Conservation (phyloP, 441 rosid species). For the Arabidopsis lyrata region DNA sequence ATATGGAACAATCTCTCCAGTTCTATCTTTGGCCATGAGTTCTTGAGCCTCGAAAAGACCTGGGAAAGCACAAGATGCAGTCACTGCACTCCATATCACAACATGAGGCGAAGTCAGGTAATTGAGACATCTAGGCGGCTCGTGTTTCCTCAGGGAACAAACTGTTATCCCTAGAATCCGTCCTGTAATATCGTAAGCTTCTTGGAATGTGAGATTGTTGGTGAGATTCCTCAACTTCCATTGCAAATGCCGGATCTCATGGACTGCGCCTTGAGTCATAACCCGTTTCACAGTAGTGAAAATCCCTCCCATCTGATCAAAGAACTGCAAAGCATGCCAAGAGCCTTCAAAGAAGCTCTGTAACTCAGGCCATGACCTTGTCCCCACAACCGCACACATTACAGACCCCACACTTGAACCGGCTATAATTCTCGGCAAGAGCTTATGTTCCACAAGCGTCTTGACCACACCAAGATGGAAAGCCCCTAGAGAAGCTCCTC, state of each 20-base stretch:
- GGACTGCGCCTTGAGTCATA: slow-evolving; percentile 86
- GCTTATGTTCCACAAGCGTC: slow-evolving; percentile 85
- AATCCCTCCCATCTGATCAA: slow-evolving; percentile 91
- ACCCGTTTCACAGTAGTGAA: slow-evolving; percentile 81
- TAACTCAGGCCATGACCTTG: slow-evolving; percentile 95
- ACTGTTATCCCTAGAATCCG: slow-evolving; percentile 91
- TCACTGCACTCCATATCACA: slow-evolving; percentile 98
- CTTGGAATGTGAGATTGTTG: slow-evolving; percentile 94
- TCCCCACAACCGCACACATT: slow-evolving; percentile 82
- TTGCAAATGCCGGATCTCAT: slow-evolving; percentile 85
- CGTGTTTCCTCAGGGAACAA: slow-evolving; percentile 95
- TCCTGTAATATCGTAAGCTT: slow-evolving; percentile 96
- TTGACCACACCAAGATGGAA: slow-evolving; percentile 90
- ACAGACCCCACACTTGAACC: slow-evolving; percentile 96
- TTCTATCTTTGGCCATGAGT: slow-evolving; percentile 96
- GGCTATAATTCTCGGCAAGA: slow-evolving; percentile 86
- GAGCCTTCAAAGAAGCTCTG: slow-evolving; percentile 91
- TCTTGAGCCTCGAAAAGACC: slow-evolving; percentile 99
- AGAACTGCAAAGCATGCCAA: slow-evolving; percentile 83
- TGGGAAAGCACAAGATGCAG: slow-evolving; percentile 98
- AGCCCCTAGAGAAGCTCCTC: slow-evolving; percentile 97
- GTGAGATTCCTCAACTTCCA: slow-evolving; percentile 90
- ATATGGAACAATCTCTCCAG: slow-evolving; percentile 92
- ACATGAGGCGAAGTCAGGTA: slow-evolving; percentile 96
- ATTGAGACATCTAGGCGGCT: slow-evolving; percentile 96